Conservation (phyloP, 108 stramenopile species). For the Phaeodactylum tricornutum region DNA sequence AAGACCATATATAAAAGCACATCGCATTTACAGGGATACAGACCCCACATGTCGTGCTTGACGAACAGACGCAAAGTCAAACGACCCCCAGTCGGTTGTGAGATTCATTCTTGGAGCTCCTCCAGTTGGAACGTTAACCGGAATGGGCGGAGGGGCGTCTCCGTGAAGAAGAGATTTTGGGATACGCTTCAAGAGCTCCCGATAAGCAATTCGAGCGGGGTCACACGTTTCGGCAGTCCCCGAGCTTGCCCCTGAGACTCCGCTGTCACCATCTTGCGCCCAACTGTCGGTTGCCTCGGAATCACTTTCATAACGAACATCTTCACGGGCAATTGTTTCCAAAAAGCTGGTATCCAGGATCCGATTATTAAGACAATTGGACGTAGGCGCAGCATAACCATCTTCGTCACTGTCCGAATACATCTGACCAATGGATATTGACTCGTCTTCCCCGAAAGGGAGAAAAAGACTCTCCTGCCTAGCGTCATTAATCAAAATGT, state of each 20-base stretch:
- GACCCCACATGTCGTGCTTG: neutral
- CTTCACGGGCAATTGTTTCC: slow-evolving; percentile 18
- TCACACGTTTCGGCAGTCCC: slow-evolving; percentile 15
- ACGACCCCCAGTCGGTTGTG: neutral
- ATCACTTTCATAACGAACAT: slow-evolving; percentile 32
- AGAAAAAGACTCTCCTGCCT: neutral
- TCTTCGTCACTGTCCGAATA: slow-evolving; percentile 2
- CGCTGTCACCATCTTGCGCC: slow-evolving; percentile 23
- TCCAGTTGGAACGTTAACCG: neutral
- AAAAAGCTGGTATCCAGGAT: neutral
- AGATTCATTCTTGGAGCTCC: neutral
- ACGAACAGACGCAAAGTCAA: neutral
- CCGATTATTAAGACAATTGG: slow-evolving; percentile 5
- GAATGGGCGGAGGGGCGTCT: neutral
- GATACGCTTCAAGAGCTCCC: slow-evolving; percentile 11
- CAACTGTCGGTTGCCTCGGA: slow-evolving; percentile 45
- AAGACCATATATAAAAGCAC: too few relatives aligned
- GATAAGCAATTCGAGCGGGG: slow-evolving; percentile 24
- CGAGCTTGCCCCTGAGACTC: slow-evolving; percentile 1
- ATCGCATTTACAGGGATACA: too few relatives aligned
- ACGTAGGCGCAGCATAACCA: neutral
- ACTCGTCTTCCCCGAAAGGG: neutral
- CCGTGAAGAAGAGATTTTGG: neutral
- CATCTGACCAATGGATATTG: neutral
- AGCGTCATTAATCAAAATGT: neutral